Percentiles rank a stretch among this genome's conserved stretches.
Conservation (phyloP, 306 rosid species). For the Malus sylvestris region DNA sequence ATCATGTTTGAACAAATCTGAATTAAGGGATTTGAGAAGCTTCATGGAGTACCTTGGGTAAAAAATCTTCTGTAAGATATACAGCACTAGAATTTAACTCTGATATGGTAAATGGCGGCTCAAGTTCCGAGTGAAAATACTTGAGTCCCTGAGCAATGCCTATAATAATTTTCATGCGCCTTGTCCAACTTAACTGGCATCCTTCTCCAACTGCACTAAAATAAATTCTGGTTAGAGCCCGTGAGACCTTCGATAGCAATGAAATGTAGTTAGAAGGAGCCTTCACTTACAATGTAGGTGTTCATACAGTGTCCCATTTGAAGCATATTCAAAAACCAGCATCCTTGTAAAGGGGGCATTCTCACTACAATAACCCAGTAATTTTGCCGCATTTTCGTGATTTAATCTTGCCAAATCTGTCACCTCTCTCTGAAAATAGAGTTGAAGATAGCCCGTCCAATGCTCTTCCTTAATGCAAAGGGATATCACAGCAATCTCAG, state of each 20-base stretch:
- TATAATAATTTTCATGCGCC: constrained; percentile 72
- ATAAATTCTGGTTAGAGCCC: constrained; percentile 17
- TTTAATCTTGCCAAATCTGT: constrained; percentile 75
- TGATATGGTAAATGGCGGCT: constrained; percentile 90
- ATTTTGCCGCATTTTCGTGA: constrained; percentile 74
- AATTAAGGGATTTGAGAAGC: constrained; percentile 3
- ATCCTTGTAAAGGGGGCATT: constrained; percentile 84
- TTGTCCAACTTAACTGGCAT: constrained; percentile 82
- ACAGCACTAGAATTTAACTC: constrained; percentile 88
- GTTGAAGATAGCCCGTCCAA: constrained; percentile 91
- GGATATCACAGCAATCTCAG: constrained; percentile 93
- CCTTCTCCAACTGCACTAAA: constrained; percentile 71
- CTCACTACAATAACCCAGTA: constrained; percentile 86
- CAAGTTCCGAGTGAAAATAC: constrained; percentile 80
- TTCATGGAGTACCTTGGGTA: constrained; percentile 62
- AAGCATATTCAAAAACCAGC: constrained; percentile 92
- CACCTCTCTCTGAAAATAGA: constrained; percentile 95
- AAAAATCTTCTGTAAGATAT: constrained; percentile 92
- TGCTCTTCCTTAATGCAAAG: constrained; percentile 80
- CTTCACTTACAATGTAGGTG: constrained; percentile 75
- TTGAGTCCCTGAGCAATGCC: constrained; percentile 89
- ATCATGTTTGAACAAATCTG: background rate
- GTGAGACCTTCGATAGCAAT: constrained; percentile 7
- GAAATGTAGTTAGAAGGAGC: constrained; percentile 4
- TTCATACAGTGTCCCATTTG: constrained; percentile 87